Conservation (phyloP, 306 rosid species). For the Trifolium pratense region DNA sequence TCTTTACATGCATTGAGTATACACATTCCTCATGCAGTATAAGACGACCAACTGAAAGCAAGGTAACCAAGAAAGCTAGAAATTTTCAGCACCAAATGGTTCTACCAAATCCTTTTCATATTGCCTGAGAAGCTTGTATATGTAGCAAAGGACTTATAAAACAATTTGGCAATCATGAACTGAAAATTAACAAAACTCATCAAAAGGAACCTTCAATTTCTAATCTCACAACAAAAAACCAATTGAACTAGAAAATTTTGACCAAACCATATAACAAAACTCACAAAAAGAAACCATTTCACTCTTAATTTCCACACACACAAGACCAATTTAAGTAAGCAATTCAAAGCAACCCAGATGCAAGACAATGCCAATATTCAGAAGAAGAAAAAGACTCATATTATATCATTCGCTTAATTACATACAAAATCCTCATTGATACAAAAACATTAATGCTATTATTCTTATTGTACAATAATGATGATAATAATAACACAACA, state of each 20-base stretch:
- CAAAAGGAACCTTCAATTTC: not conserved
- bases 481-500: not conserved
- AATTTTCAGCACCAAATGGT: no score
- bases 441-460: not conserved
- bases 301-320: not conserved
- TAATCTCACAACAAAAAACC: not conserved
- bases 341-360: not conserved
- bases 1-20: not conserved
- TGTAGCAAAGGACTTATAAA: no score
- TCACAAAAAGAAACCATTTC: not conserved
- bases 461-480: not conserved
- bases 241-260: not conserved
- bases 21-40: no score
- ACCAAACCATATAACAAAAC: not conserved
- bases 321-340: not conserved
- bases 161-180: not conserved
- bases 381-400: not conserved
- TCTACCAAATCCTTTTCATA: no score
- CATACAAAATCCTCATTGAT: not conserved
- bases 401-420: not conserved
- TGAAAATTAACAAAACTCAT: not conserved
- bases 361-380: not conserved
- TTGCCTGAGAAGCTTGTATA: no score
- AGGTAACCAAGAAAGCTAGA: not conserved
- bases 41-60: not conserved